Base-by-base conservation (phyloP, 441 rosid species). In the Eruca vesicaria region DNA sequence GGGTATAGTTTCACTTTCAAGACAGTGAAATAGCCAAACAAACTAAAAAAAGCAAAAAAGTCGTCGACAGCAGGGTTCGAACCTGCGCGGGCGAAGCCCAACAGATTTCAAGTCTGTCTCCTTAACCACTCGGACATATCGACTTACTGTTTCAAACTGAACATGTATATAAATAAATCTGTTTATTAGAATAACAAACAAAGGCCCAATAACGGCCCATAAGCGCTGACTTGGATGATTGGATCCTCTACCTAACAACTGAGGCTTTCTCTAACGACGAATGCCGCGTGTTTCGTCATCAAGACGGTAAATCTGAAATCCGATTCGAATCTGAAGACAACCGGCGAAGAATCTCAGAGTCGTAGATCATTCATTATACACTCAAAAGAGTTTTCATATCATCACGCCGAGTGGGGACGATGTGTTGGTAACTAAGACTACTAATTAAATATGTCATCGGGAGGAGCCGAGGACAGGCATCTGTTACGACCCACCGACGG, bases 51-150 rank as follows among this genome's bases (percentile, higher is more conserved):
- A 2, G 9, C 7, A 43, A 15, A 14, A 20, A 3, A 15, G 8
- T 1, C 97, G 98, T 93, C 95, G 86, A 88, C 96, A 96, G 93
- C 93, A 91, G 93, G 99, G 89, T 86, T 95, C 97, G 91, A 95
- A 91, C 97, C 93, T 88, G 95, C 95, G 95, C 97, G 89, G 96
- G 94, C 96, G 75, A 14, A 86, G 90, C 95, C 97, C 97, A 91
- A 91, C 83, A 91, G 93, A 92, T 86, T 91, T 93, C 92, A 89
- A 93, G 99, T 93, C 95, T 88, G 84, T 90, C 97, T 91, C 99
- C 97, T 91, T 95, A 88, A 91, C 99, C 94, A 89, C 99, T 90
- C 97, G 90, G 94, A 93, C 98, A 95, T 93, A 88, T 91, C 88
- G 96, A 89, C 96, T 26, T 23, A 0, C 3, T 16, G 8, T n/a